A percentile compares a stretch with the other conserved stretches of the same genome.
Evolutionary conservation across 2,329 filamentous ascomycete species (phyloP).

Genomic region (Alternaria metachromatica): DNA sequence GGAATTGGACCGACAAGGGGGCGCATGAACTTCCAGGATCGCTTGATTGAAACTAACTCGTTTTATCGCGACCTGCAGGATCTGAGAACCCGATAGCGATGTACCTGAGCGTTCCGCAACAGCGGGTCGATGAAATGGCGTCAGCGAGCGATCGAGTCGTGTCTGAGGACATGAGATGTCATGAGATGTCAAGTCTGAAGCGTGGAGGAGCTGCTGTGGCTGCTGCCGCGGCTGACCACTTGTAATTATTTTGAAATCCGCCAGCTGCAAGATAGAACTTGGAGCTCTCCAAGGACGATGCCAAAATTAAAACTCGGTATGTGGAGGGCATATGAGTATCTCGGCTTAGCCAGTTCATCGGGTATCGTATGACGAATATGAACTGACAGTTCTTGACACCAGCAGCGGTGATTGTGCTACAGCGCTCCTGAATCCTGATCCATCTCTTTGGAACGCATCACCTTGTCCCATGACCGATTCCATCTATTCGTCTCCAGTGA

Average conservation of each 20-base stretch:
- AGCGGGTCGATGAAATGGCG: conserved; percentile 1
- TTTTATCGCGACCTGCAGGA: conserved; percentile 7
- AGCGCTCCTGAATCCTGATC: not conserved
- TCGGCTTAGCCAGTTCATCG: not conserved
- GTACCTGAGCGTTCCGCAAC: conserved; percentile 11
- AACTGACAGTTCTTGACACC: not conserved
- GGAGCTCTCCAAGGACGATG: not conserved
- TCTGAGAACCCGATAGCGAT: conserved; percentile 13
- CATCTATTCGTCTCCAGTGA: not conserved
- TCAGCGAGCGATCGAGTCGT: not conserved
- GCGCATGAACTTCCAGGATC: conserved; percentile 8
- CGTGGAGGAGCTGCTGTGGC: not conserved
- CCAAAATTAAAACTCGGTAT: not conserved
- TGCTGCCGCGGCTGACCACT: not conserved
- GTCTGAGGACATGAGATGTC: not conserved
- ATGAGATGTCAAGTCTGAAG: not conserved
- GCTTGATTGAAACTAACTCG: conserved; percentile 5
- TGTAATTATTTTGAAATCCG: not conserved
- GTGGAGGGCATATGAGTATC: not conserved
- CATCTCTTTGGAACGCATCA: not conserved
- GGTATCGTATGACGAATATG: not conserved
- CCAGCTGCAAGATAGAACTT: not conserved
- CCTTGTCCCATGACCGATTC: not conserved
- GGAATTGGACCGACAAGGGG: conserved; percentile 4
- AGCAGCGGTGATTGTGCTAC: not conserved